A percentile compares a stretch with the other conserved stretches of the same genome.
Evolutionary conservation across 2,329 filamentous ascomycete species (phyloP).

Genomic region (Triangularia verruculosa): DNA sequence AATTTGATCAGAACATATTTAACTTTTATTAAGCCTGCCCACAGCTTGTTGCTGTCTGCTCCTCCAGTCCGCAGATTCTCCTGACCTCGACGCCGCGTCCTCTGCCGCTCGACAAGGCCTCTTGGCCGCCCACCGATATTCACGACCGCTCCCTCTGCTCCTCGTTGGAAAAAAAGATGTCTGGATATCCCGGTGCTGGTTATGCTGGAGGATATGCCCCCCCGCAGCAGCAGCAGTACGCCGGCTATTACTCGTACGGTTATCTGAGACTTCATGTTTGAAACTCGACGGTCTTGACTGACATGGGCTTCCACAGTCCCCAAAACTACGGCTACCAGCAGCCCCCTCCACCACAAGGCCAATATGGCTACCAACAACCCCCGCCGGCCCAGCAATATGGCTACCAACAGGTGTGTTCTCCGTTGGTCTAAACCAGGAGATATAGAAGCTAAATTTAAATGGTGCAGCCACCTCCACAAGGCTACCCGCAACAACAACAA

Average conservation of each 20-base stretch:
- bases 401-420: slow-evolving; percentile 39
- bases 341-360: slow-evolving; percentile 35
- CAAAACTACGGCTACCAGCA: slow-evolving; percentile 48
- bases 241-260: slow-evolving; percentile 51
- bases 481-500: slow-evolving; percentile 42
- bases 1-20: background rate
- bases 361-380: slow-evolving; percentile 47
- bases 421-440: slow-evolving; percentile 4
- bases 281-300: slow-evolving; percentile 18
- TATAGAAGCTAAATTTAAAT: slow-evolving; percentile 22
- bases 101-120: slow-evolving; percentile 3
- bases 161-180: slow-evolving; percentile 46
- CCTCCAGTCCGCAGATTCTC: background rate
- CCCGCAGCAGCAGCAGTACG: slow-evolving; percentile 44
- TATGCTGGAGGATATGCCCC: slow-evolving; percentile 48
- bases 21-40: background rate
- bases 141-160: background rate
- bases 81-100: background rate
- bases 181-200: slow-evolving; percentile 57
- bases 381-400: slow-evolving; percentile 41
- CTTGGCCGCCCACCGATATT: slow-evolving; percentile 5
- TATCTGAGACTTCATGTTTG: slow-evolving; percentile 19
- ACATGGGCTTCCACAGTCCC: slow-evolving; percentile 13
- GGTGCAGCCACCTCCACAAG: slow-evolving; percentile 37
- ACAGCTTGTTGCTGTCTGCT: background rate